phyloP scores from a whole-genome alignment of 2,329 filamentous ascomycete genomes.

The Verticillium dahliae region DNA sequence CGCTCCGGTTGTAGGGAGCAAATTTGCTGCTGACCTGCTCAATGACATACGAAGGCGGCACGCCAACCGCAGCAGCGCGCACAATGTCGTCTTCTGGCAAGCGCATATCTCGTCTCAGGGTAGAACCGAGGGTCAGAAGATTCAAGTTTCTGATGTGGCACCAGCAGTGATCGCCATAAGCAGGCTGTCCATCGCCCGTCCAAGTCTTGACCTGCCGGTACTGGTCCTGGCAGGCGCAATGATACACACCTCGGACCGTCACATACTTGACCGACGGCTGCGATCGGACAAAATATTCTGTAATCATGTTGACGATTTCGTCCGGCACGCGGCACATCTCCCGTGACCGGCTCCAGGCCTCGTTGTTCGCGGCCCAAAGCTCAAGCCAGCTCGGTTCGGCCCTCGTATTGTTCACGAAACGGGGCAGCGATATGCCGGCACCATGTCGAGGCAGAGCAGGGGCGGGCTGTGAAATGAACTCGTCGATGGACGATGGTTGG shows the following conservation, averaged over 20 bases:
- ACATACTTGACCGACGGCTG: background rate
- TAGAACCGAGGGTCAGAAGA: background rate
- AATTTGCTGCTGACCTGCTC: background rate
- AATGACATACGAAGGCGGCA: background rate
- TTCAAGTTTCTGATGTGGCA: background rate
- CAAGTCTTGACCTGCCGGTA: background rate
- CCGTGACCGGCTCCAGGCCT: background rate
- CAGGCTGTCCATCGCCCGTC: background rate
- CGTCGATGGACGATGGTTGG: no score
- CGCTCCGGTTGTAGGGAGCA: background rate
- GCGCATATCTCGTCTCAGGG: background rate
- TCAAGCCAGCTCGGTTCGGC: background rate
- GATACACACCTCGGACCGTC: background rate
- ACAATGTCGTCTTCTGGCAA: background rate
- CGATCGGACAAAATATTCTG: background rate
- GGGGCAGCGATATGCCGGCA: background rate
- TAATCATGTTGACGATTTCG: background rate
- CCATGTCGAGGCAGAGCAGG: background rate
- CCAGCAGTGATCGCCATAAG: background rate
- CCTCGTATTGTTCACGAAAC: background rate
- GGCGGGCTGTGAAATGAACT: background rate
- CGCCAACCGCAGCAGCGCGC: background rate
- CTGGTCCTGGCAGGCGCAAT: background rate
- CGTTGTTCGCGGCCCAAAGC: background rate
- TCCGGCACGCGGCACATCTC: background rate